Evolutionary conservation across 208 protist species (phyloP), one percentile per base, ranked within the genome.

Genomic region (Acanthamoeba lenticulata): DNA sequence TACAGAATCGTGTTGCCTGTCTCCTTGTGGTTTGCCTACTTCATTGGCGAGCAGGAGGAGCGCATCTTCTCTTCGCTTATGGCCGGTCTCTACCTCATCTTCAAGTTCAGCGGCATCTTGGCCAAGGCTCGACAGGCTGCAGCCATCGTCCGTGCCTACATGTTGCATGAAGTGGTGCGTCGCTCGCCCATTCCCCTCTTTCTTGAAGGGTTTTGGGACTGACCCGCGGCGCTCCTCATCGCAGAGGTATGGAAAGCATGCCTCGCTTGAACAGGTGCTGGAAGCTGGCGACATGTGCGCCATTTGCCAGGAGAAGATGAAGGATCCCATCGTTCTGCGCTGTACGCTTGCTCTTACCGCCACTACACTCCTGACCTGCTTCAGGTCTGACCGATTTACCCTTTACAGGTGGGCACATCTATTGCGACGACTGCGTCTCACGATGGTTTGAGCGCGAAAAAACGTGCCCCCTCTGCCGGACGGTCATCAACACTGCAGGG

Each of bases 381-480:
- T 91, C 47, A 67, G 9, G 7, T 32, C 42, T n/a, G n/a, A n/a
- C n/a, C n/a, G n/a, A n/a, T n/a, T n/a, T 69, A 88, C 21, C 83
- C 6, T 34, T 92, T 7, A 36, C 92, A 92, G 93, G 94, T 72
- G 91, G 92, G 27, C 94, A 95, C 86, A 45, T 95, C n/a, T 95
- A 85, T 83, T 95, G 94, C 67, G 94, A 95, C 40, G 91, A 94
- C n/a, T 95, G 94, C 91, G 49, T 95, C 0, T 93, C 77, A 21
- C 77, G 77, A 40, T 95, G 94, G 94, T 94, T 95, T 60, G 94
- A 95, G 55, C 15, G 36, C 44, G 91, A 95, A 44, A 95, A 92
- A 29, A 95, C 94, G 19, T 95, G 94, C 62, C 94, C 94, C 27
- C 38, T 95, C 0, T 95, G 94, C 94, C 55, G 94, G 38, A 57